Percentiles rank a stretch among this genome's conserved stretches.
Evolutionary conservation across 345 rosid species (phyloP).

Genomic region (Euphorbia lathyris): DNA sequence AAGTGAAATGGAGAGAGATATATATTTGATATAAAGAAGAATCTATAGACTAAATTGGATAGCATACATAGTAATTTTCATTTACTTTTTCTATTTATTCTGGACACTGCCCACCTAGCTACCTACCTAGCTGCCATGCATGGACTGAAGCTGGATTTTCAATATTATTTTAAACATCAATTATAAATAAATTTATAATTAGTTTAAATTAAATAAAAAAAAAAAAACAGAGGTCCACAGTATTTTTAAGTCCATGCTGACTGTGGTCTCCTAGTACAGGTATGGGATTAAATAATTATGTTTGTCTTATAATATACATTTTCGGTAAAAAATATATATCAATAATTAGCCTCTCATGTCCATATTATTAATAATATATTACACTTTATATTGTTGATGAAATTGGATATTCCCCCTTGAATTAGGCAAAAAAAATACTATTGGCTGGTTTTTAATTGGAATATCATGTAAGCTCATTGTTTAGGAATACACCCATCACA

Average conservation of each 20-base stretch:
- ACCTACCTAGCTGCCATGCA: background rate
- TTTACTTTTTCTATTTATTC: background rate
- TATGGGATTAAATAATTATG: conserved; percentile 24
- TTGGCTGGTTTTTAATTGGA: no score
- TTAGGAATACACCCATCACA: no score
- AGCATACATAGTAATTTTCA: background rate
- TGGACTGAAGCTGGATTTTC: background rate
- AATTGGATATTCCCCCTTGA: no score
- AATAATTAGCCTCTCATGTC: no score
- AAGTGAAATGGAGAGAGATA: background rate
- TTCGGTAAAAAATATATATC: conserved; percentile 7
- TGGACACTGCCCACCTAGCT: background rate
- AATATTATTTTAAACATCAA: background rate
- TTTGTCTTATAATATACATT: conserved; percentile 40
- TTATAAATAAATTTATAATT: no score
- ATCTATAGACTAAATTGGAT: background rate
- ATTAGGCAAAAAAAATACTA: no score
- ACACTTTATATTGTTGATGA: no score
- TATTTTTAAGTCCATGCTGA: conserved; percentile 27
- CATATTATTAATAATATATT: no score
- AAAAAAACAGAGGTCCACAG: background rate
- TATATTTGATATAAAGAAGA: background rate
- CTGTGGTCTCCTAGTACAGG: conserved; percentile 41
- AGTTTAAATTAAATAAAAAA: background rate
- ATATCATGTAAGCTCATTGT: no score